Evolutionary conservation across 2,329 filamentous ascomycete genomes (phyloP).

Genomic region (Paramyrothecium roridum): DNA sequence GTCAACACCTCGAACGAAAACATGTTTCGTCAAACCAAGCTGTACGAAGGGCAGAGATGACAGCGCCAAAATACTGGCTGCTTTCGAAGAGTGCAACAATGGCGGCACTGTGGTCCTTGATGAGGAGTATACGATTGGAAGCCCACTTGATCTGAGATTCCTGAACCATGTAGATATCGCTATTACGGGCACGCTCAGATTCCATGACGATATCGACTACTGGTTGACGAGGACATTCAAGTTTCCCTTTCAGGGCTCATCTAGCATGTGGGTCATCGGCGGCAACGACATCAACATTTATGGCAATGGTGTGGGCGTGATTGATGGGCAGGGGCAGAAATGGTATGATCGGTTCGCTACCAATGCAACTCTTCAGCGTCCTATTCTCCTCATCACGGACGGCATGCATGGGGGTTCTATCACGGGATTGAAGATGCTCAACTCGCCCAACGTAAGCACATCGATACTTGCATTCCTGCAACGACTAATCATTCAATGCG

Average conservation of each 20-base stretch:
- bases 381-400: constrained; percentile 58
- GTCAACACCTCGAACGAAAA: constrained; percentile 16
- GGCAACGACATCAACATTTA: constrained; percentile 54
- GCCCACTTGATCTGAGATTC: constrained; percentile 61
- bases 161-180: constrained; percentile 60
- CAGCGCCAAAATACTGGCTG: neutral
- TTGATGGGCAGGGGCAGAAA: constrained; percentile 45
- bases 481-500: constrained; percentile 1
- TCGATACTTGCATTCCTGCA: constrained; percentile 5
- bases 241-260: constrained; percentile 61
- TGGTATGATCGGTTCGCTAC: neutral
- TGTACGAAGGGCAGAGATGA: constrained; percentile 1
- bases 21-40: constrained; percentile 20
- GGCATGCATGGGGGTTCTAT: constrained; percentile 56
- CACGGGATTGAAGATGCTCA: constrained; percentile 54
- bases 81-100: constrained; percentile 46
- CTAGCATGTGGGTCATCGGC: constrained; percentile 22
- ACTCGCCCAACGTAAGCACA: constrained; percentile 34
- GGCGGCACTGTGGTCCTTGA: constrained; percentile 59
- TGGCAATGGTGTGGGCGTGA: constrained; percentile 37
- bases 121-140: constrained; percentile 56
- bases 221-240: constrained; percentile 63
- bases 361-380: constrained; percentile 54
- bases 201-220: constrained; percentile 63
- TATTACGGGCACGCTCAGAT: constrained; percentile 53